Percentiles rank a stretch among this genome's conserved stretches.
Conservation (phyloP, 768 basidiomycete genomes). For the Cubamyces lactineus region DNA sequence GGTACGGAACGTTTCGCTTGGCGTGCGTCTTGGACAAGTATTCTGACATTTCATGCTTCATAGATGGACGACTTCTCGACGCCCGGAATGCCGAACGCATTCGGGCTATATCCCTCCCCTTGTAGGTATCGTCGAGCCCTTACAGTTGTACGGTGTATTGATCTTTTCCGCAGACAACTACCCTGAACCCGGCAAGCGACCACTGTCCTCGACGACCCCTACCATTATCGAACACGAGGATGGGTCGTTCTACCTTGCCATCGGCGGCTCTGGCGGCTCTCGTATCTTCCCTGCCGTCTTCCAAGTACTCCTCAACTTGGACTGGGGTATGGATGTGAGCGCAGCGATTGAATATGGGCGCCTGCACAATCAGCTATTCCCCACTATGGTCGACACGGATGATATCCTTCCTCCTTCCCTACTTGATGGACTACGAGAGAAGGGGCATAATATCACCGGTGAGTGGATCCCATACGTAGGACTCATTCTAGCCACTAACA, state of each 20-base stretch:
- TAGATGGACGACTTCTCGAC: conserved; percentile 93
- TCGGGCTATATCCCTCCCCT: conserved; percentile 81
- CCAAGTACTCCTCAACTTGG: conserved; percentile 78
- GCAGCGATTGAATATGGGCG: conserved; percentile 83
- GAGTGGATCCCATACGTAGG: conserved; percentile 19
- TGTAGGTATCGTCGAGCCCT: conserved; percentile 48
- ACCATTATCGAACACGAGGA: conserved; percentile 78
- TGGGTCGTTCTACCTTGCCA: conserved; percentile 69
- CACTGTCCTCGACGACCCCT: conserved; percentile 83
- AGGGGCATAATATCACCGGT: conserved; percentile 79
- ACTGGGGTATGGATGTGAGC: conserved; percentile 81
- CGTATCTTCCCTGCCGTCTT: conserved; percentile 81
- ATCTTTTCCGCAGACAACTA: conserved; percentile 67
- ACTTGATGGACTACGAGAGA: conserved; percentile 54
- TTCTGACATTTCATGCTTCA: neutral
- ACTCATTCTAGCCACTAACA: neutral
- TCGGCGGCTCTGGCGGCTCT: conserved; percentile 89
- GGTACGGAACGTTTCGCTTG: conserved; percentile 37
- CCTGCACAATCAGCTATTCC: conserved; percentile 87
- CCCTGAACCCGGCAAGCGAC: conserved; percentile 85
- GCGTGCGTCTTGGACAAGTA: no score
- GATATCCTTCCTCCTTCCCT: conserved; percentile 57
- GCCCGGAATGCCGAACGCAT: conserved; percentile 82
- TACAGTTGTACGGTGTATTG: neutral
- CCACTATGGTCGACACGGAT: conserved; percentile 62